These are phyloP conservation scores for Tardiomyces depauwii DNA, from an alignment of 1,139 yeast species.

Conservation along the genomic window DNA sequence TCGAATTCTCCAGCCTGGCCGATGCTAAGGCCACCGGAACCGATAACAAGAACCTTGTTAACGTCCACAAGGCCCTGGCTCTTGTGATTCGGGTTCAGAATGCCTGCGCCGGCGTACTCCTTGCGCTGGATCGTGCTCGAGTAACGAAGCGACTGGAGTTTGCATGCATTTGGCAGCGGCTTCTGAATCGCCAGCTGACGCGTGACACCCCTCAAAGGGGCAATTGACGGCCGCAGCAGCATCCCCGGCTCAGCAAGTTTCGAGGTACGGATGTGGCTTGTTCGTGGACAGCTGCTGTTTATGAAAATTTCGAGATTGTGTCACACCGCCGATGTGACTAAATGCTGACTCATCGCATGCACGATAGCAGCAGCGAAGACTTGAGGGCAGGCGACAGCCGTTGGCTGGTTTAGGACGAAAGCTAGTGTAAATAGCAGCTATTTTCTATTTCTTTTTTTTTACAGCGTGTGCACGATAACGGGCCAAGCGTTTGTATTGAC, in stretches of 20 bases:
- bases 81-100: conserved; percentile 36
- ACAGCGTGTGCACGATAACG: too few species aligned
- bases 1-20: conserved; percentile 99
- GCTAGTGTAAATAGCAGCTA: too few species aligned
- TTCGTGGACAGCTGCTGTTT: too few species aligned
- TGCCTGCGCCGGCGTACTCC: conserved; percentile 44
- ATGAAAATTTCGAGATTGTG: too few species aligned
- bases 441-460: too few species aligned
- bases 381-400: too few species aligned
- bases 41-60: conserved; percentile 80
- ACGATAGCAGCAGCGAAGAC: too few species aligned
- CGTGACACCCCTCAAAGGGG: neutral
- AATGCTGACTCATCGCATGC: too few species aligned
- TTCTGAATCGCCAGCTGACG: neutral
- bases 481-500: too few species aligned
- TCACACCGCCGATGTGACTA: too few species aligned
- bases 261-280: too few species aligned
- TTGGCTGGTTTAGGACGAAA: too few species aligned
- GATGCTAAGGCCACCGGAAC: conserved; percentile 95
- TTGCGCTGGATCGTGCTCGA: conserved; percentile 4
- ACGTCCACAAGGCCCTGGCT: conserved; percentile 66
- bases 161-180: neutral
- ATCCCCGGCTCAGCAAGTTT: neutral
- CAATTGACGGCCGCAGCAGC: neutral
- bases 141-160: neutral